Conservation (phyloP, 371 early-diverging fungal genomes). For the Lichtheimia ornata region DNA sequence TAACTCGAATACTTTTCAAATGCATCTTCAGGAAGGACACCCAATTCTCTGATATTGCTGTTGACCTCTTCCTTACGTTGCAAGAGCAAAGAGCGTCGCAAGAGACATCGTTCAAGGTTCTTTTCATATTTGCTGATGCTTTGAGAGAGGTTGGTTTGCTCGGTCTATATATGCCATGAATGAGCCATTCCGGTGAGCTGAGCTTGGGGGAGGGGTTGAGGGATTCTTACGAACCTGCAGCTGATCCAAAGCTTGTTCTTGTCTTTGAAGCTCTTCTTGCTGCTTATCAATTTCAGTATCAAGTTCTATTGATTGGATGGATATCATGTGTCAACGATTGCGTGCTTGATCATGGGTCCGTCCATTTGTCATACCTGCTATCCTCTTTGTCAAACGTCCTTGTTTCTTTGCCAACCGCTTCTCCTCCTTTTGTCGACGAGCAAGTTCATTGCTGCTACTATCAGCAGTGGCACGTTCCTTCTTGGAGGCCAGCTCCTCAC, state of each 20-base stretch:
- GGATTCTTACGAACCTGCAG: conserved; percentile 41
- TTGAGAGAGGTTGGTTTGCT: conserved; percentile 23
- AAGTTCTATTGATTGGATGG: conserved; percentile 24
- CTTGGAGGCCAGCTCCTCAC: conserved; percentile 56
- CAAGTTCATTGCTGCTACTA: conserved; percentile 32
- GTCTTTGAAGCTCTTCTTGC: conserved; percentile 39
- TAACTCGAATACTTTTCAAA: conserved; percentile 69
- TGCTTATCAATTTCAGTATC: conserved; percentile 40
- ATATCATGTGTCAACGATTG: neutral
- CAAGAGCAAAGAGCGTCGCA: conserved; percentile 72
- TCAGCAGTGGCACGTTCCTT: conserved; percentile 47
- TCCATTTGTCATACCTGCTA: conserved; percentile 22
- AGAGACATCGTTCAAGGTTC: conserved; percentile 73
- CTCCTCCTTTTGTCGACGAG: conserved; percentile 57
- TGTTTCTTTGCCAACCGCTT: conserved; percentile 49
- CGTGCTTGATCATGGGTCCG: neutral
- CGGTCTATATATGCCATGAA: conserved; percentile 20
- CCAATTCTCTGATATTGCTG: conserved; percentile 90
- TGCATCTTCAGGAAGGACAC: conserved; percentile 95
- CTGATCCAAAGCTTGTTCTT: conserved; percentile 51
- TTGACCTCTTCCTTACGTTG: conserved; percentile 88
- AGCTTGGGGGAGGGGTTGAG: too few relatives aligned
- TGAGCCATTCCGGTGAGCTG: neutral
- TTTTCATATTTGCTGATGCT: conserved; percentile 55
- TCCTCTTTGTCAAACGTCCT: conserved; percentile 25